Evolutionary conservation across 2,329 filamentous ascomycete species (phyloP).

Genomic region (Fusarium multiceps): DNA sequence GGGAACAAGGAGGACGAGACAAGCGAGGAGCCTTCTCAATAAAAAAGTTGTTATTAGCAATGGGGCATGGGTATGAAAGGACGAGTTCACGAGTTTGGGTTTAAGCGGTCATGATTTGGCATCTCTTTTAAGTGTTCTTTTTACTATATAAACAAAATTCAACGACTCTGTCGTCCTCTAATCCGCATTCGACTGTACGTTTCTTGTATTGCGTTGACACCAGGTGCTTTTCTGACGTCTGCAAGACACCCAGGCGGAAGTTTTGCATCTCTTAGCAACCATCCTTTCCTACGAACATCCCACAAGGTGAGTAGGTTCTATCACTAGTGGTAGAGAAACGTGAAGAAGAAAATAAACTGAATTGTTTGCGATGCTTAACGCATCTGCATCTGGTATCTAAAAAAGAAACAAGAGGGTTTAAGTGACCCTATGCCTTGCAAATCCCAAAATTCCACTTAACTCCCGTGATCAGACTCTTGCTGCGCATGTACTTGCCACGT

Average conservation of each 20-base stretch:
- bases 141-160: conserved; percentile 20
- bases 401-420: conserved; percentile 35
- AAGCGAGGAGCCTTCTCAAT: conserved; percentile 19
- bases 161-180: background rate
- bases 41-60: conserved; percentile 16
- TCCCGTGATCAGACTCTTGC: conserved; percentile 33
- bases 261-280: background rate
- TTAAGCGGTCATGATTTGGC: conserved; percentile 42
- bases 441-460: conserved; percentile 40
- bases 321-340: too few species aligned
- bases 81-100: conserved; percentile 41
- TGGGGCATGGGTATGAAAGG: conserved; percentile 30
- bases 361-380: conserved; percentile 26
- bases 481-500: background rate
- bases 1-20: conserved; percentile 36
- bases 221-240: background rate
- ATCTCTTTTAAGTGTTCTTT: conserved; percentile 30
- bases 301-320: background rate
- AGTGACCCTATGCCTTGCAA: conserved; percentile 24
- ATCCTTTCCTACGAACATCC: too few species aligned
- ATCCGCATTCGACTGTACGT: background rate
- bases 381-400: conserved; percentile 45
- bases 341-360: conserved; percentile 13
- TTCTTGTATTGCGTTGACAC: background rate
- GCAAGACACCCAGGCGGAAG: background rate